Evolutionary conservation across 2,329 filamentous ascomycete species (phyloP), one percentile per base, ranked within the genome.

Genomic region (Fusarium liriodendri): DNA sequence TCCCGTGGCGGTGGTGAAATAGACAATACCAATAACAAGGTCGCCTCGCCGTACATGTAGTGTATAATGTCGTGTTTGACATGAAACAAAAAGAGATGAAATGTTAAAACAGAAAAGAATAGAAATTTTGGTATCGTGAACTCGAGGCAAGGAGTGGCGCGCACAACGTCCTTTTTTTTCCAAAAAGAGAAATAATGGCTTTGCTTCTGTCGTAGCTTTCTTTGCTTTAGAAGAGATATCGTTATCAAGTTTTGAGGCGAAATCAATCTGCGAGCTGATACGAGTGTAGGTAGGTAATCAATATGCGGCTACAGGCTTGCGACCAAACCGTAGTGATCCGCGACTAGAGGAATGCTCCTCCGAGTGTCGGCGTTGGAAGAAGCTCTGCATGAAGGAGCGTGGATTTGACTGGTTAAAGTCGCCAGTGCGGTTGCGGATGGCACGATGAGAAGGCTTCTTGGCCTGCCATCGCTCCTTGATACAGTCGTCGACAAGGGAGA

Each of bases 401-500:
- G 76, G 78, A 27, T 76, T 76, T 50, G 72, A 62, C 58, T 76
- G 75, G 63, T 76, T 77, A 20, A 74, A 68, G 35, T 74, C 66
- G 18, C 71, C 57, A n/a, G 64, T 67, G 63, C 77, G 80, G 67
- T 76, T 76, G 35, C 76, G 72, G 29, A 78, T 77, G 50, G 77
- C 77, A 50, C 77, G 76, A 57, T 76, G 73, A 9, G 75, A 71
- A 76, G 76, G 68, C 76, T 86, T 88, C 79, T 85, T 86, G 42
- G 82, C 82, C 75, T 86, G 91, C 90, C 94, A 97, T 67, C 90
- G 90, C 70, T 90, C 88, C 83, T 94, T 94, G 86, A 98, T 98
- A 84, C 92, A 94, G 84, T 98, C 95, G 80, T 98, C 96, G 61
- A 97, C 93, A 52, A 98, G 90, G 9, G 94, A 91, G 77, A 97